A percentile compares a stretch with the other conserved stretches of the same genome.
Conservation (phyloP, 2,329 filamentous ascomycete species). For the Fusarium sp. region DNA sequence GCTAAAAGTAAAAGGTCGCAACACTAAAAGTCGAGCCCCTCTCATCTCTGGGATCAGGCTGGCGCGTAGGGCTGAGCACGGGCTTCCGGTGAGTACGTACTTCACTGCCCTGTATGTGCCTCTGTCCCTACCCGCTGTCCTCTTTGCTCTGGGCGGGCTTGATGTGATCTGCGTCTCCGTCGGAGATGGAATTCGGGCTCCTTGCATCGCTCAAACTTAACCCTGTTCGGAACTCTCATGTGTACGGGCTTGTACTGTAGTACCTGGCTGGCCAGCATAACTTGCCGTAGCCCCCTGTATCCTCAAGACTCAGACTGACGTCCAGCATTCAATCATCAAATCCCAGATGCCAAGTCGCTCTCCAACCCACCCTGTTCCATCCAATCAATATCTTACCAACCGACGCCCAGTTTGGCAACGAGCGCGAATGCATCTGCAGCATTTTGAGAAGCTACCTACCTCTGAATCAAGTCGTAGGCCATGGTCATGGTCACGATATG, state of each 20-base stretch:
- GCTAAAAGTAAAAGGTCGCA: slow-evolving; percentile 46
- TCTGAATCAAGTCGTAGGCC: slow-evolving; percentile 4
- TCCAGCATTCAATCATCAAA: slow-evolving; percentile 16
- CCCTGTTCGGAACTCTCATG: not conserved
- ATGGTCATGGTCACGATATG: not conserved
- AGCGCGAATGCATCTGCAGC: slow-evolving; percentile 44
- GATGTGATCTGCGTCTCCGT: slow-evolving; percentile 2
- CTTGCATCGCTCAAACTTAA: slow-evolving; percentile 12
- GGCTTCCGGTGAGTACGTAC: slow-evolving; percentile 28
- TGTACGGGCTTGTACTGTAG: no score
- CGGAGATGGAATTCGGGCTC: slow-evolving; percentile 25
- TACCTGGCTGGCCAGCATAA: not conserved
- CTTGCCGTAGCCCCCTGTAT: slow-evolving; percentile 19
- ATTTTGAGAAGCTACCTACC: slow-evolving; percentile 3
- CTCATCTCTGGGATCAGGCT: slow-evolving; percentile 34
- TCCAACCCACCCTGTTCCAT: slow-evolving; percentile 10
- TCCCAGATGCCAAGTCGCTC: slow-evolving; percentile 33
- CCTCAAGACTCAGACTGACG: slow-evolving; percentile 36
- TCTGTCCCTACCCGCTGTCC: not conserved
- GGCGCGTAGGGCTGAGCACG: slow-evolving; percentile 50
- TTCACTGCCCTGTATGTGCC: slow-evolving; percentile 24
- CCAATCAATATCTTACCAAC: slow-evolving; percentile 6
- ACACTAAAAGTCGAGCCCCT: slow-evolving; percentile 35
- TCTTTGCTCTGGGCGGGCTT: no score
- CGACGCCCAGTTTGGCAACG: slow-evolving; percentile 46